Conservation (phyloP, 805 yeast genomes). For the Saccharomycopsis sp. region DNA sequence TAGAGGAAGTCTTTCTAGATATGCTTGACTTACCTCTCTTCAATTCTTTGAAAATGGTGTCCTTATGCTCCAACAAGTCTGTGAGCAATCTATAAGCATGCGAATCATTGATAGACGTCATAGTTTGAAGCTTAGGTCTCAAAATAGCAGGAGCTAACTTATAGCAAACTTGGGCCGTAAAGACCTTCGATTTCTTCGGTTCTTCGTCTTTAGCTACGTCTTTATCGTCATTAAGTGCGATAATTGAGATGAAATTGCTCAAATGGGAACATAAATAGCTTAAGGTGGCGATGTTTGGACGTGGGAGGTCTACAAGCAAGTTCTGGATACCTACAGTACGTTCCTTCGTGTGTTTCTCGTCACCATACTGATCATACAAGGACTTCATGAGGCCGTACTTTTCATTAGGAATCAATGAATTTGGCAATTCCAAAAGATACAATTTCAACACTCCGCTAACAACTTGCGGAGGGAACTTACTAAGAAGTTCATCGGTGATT, state of each 20-base stretch:
- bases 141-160: constrained; percentile 61
- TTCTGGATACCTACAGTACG: constrained; percentile 61
- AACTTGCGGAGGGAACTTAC: constrained; percentile 44
- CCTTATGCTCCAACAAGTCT: constrained; percentile 57
- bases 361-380: constrained; percentile 48
- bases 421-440: constrained; percentile 74
- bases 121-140: constrained; percentile 43
- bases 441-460: constrained; percentile 66
- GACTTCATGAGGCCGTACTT: constrained; percentile 63
- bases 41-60: constrained; percentile 58
- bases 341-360: constrained; percentile 25
- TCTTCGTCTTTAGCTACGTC: constrained; percentile 16
- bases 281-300: constrained; percentile 68
- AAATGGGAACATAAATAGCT: constrained; percentile 78
- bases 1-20: constrained; percentile 14
- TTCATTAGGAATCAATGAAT: constrained; percentile 59
- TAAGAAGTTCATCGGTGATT: constrained; percentile 28
- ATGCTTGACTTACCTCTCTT: constrained; percentile 32
- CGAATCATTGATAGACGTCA: constrained; percentile 47
- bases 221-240: constrained; percentile 39
- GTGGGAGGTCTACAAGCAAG: constrained; percentile 59
- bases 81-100: constrained; percentile 51
- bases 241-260: constrained; percentile 50
- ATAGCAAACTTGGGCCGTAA: constrained; percentile 45
- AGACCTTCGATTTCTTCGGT: constrained; percentile 29